phyloP scores from a whole-genome alignment of 202 grass and related monocot species.

The Schoenoplectus triqueter region DNA sequence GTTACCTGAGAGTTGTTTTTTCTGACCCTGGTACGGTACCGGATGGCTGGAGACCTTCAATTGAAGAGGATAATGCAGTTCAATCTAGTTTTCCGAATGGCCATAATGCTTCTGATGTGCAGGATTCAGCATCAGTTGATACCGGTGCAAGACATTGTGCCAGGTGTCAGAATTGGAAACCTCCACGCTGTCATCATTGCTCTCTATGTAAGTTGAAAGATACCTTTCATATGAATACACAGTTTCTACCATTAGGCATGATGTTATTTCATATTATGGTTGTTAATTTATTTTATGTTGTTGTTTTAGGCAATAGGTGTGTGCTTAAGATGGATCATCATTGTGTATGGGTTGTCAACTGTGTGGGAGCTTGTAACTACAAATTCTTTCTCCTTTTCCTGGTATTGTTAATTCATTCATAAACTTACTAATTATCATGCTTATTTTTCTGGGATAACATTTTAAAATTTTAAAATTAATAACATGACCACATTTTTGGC shows the following conservation, averaged over 20 bases:
- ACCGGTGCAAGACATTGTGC: slow-evolving; percentile 52
- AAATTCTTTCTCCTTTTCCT: slow-evolving; percentile 97
- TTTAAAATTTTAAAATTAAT: slow-evolving; percentile 13
- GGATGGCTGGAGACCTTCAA: slow-evolving; percentile 65
- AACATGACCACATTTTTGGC: not conserved
- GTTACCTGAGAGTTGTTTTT: slow-evolving; percentile 85
- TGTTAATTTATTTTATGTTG: slow-evolving; percentile 30
- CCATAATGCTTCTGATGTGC: slow-evolving; percentile 40
- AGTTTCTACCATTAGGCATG: not conserved
- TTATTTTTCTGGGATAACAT: not conserved
- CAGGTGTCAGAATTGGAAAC: slow-evolving; percentile 83
- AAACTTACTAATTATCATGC: slow-evolving; percentile 12
- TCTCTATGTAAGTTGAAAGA: slow-evolving; percentile 75
- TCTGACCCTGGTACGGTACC: slow-evolving; percentile 80
- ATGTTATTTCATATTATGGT: slow-evolving; percentile 1
- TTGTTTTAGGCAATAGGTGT: slow-evolving; percentile 77
- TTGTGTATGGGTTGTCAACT: slow-evolving; percentile 93
- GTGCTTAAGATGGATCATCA: slow-evolving; percentile 99
- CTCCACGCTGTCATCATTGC: slow-evolving; percentile 93
- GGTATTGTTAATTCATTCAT: slow-evolving; percentile 53
- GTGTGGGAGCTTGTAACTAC: slow-evolving; percentile 83
- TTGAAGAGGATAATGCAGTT: slow-evolving; percentile 49
- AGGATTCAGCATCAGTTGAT: slow-evolving; percentile 48
- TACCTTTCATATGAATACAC: not conserved
- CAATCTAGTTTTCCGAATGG: slow-evolving; percentile 38